These are phyloP conservation scores for Wickerhamiella sorbophila DNA, from an alignment of 805 yeast genomes.

Conservation along the genomic window DNA sequence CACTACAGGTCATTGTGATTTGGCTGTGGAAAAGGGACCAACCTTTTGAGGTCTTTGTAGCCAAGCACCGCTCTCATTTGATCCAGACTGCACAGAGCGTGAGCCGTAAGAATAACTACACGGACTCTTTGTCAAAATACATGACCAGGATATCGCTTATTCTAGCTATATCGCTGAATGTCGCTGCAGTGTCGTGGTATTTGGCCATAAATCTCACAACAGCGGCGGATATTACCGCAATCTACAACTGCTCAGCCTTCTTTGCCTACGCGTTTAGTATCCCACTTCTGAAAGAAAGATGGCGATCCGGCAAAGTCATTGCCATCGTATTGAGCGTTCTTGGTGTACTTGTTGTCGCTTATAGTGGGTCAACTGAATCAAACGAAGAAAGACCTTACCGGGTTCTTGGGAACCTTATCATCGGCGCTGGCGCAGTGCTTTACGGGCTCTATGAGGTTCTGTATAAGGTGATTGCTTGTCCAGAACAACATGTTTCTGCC, in stretches of 20 bases:
- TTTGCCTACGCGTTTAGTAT: slow-evolving; percentile 77
- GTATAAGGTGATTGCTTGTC: slow-evolving; percentile 62
- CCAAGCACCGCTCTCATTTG: slow-evolving; percentile 17
- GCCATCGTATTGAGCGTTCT: slow-evolving; percentile 58
- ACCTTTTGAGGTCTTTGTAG: slow-evolving; percentile 6
- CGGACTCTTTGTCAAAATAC: slow-evolving; percentile 21
- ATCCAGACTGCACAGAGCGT: slow-evolving; percentile 12
- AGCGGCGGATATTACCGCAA: slow-evolving; percentile 78
- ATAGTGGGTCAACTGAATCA: slow-evolving; percentile 23
- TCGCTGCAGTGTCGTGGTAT: slow-evolving; percentile 79
- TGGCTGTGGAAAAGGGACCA: slow-evolving; percentile 23
- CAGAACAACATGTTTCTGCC: slow-evolving; percentile 50
- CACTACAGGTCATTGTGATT: slow-evolving; percentile 41
- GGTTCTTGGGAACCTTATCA: slow-evolving; percentile 53
- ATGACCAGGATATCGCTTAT: slow-evolving; percentile 31
- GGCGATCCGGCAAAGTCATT: slow-evolving; percentile 45
- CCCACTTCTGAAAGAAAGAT: slow-evolving; percentile 51
- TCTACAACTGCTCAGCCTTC: slow-evolving; percentile 80
- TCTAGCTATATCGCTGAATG: slow-evolving; percentile 44
- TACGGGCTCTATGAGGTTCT: slow-evolving; percentile 77
- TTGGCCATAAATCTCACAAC: slow-evolving; percentile 68
- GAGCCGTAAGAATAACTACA: slow-evolving; percentile 8
- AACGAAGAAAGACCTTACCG: slow-evolving; percentile 41
- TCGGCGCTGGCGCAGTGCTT: slow-evolving; percentile 56
- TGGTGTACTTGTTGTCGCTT: slow-evolving; percentile 72